Conservation (phyloP, 2,329 filamentous ascomycete species). For the Pseudovirgaria hyperparasitica region DNA sequence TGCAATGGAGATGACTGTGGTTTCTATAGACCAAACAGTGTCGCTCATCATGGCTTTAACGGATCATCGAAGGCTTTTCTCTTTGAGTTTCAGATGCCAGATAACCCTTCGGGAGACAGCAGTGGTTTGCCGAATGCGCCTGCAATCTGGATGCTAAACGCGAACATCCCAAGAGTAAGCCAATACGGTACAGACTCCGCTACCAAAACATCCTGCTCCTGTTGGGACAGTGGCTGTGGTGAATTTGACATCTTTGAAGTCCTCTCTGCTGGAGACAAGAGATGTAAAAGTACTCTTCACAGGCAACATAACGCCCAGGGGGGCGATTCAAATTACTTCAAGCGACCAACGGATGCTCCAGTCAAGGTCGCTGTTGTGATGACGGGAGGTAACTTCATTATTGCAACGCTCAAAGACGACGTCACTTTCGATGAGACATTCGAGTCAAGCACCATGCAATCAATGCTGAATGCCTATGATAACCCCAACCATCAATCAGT, state of each 20-base stretch:
- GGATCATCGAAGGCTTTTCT: constrained; percentile 62
- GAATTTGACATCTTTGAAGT: constrained; percentile 69
- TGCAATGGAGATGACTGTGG: constrained; percentile 38
- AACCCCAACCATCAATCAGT: constrained; percentile 25
- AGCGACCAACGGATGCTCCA: constrained; percentile 44
- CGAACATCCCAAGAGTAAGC: constrained; percentile 53
- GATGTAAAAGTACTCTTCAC: constrained; percentile 57
- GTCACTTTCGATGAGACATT: constrained; percentile 25
- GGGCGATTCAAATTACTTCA: constrained; percentile 60
- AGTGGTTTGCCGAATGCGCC: constrained; percentile 51
- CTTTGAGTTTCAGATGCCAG: constrained; percentile 56
- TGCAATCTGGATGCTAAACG: constrained; percentile 65
- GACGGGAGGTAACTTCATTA: constrained; percentile 19
- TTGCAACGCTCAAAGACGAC: constrained; percentile 22
- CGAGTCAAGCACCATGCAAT: constrained; percentile 18
- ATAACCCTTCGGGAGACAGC: constrained; percentile 17
- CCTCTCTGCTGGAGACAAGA: constrained; percentile 49
- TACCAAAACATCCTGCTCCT: constrained; percentile 47
- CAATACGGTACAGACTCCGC: constrained; percentile 47
- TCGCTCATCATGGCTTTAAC: constrained; percentile 52
- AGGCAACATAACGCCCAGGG: constrained; percentile 44
- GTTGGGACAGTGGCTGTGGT: constrained; percentile 58
- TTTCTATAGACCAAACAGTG: constrained; percentile 34
- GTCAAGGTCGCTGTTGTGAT: constrained; percentile 46
- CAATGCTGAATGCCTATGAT: constrained; percentile 21